A percentile compares a stretch with the other conserved stretches of the same genome.
These are phyloP conservation scores for Lactifluus pinguis DNA, from an alignment of 768 basidiomycete species.

Conservation along the genomic window DNA sequence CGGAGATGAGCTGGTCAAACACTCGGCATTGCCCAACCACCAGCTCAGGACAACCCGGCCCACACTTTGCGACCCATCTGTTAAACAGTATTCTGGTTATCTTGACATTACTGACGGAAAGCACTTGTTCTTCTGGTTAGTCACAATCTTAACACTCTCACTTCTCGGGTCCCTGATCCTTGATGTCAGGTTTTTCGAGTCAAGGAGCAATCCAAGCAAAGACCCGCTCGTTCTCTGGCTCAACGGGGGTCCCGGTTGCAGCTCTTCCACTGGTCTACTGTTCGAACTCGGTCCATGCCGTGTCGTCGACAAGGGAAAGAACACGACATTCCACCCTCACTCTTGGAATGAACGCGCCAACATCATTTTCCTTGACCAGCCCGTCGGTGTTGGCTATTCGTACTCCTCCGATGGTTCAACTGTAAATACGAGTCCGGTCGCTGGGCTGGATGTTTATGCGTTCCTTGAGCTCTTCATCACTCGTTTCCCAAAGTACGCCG, in stretches of 20 bases:
- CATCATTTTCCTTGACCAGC: slow-evolving; percentile 70
- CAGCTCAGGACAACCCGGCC: slow-evolving; percentile 35
- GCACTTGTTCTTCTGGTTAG: slow-evolving; percentile 54
- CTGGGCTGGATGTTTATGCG: slow-evolving; percentile 84
- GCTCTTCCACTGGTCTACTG: slow-evolving; percentile 22
- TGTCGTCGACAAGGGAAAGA: slow-evolving; percentile 32
- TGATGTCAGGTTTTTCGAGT: slow-evolving; percentile 77
- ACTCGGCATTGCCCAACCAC: slow-evolving; percentile 30
- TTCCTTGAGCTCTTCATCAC: slow-evolving; percentile 74
- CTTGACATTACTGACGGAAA: slow-evolving; percentile 46
- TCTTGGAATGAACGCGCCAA: slow-evolving; percentile 83
- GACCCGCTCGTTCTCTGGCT: slow-evolving; percentile 88
- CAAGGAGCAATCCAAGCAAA: slow-evolving; percentile 56
- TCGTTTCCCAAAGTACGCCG: slow-evolving; percentile 67
- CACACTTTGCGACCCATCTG: slow-evolving; percentile 40
- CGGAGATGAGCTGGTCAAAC: slow-evolving; percentile 34
- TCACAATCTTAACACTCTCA: not conserved
- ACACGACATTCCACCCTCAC: slow-evolving; percentile 64
- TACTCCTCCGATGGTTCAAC: slow-evolving; percentile 68
- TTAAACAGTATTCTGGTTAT: slow-evolving; percentile 48
- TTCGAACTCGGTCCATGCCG: slow-evolving; percentile 20
- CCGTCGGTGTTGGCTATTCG: slow-evolving; percentile 85
- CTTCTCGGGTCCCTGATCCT: not conserved
- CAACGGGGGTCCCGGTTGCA: slow-evolving; percentile 56
- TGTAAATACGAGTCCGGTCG: slow-evolving; percentile 74